phyloP scores from a whole-genome alignment of 1,284 basidiomycete species.

The Anthracocystis walkeri region DNA sequence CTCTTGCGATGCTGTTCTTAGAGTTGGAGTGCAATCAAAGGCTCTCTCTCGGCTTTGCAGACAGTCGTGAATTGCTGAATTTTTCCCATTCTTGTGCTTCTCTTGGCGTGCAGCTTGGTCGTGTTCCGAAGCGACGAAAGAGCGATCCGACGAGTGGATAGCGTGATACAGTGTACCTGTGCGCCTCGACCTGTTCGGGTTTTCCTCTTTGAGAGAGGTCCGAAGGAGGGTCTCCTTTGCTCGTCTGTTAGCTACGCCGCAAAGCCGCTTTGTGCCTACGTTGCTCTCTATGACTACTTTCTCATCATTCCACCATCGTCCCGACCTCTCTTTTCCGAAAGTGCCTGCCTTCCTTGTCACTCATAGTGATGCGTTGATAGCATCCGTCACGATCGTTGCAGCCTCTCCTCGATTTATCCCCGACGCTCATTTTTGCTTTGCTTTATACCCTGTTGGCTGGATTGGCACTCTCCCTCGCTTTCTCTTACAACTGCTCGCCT shows the following conservation, averaged over 20 bases:
- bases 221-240: too few species aligned
- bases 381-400: not conserved
- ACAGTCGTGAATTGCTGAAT: not conserved
- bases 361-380: slow-evolving; percentile 3
- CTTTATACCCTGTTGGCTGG: slow-evolving; percentile 8
- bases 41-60: not conserved
- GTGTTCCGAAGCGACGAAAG: slow-evolving; percentile 3
- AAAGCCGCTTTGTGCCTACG: not conserved
- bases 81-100: not conserved
- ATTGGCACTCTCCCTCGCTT: not conserved
- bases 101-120: slow-evolving; percentile 6
- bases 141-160: not conserved
- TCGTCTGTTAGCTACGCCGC: too few species aligned
- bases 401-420: too few species aligned
- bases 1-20: slow-evolving; percentile 2
- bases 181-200: not conserved
- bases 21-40: not conserved
- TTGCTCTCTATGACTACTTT: not conserved
- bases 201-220: not conserved
- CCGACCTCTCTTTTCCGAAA: not conserved
- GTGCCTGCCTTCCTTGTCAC: not conserved
- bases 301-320: not conserved
- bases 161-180: not conserved
- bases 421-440: slow-evolving; percentile 16
- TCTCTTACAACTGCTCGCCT: not conserved